These are phyloP conservation scores for Naematelia encephala DNA, from an alignment of 768 basidiomycete genomes.

Conservation along the genomic window DNA sequence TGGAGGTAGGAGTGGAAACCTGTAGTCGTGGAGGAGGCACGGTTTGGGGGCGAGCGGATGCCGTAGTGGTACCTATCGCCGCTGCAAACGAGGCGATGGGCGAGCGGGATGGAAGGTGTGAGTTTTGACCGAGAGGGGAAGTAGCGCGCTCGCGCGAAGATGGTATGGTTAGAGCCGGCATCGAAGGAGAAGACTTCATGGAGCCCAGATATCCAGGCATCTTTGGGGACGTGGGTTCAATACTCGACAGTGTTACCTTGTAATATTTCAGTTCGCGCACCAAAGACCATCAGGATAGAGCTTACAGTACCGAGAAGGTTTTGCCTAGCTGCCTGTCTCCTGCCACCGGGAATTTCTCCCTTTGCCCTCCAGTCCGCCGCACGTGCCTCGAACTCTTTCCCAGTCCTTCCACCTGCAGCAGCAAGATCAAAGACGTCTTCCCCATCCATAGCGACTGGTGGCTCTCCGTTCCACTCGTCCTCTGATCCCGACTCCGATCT, in stretches of 20 bases:
- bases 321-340: conserved; percentile 21
- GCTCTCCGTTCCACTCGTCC: conserved; percentile 36
- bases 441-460: conserved; percentile 18
- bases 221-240: not conserved
- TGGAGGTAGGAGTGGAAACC: not conserved
- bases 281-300: not conserved
- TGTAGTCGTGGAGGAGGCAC: not conserved
- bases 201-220: conserved; percentile 12
- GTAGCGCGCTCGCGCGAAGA: not conserved
- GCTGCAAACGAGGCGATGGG: not conserved
- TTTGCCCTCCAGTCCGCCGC: conserved; percentile 19
- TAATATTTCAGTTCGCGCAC: not conserved
- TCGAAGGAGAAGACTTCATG: not conserved
- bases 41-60: conserved; percentile 4
- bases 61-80: not conserved
- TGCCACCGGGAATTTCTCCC: conserved; percentile 30
- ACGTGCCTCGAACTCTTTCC: conserved; percentile 19
- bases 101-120: not conserved
- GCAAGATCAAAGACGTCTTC: conserved; percentile 31
- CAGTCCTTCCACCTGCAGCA: conserved; percentile 19
- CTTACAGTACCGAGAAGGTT: conserved; percentile 5
- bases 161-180: not conserved
- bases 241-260: not conserved
- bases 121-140: not conserved
- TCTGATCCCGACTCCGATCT: conserved; percentile 41